phyloP scores from a whole-genome alignment of 495 filamentous ascomycete species.

The Physcia stellaris region DNA sequence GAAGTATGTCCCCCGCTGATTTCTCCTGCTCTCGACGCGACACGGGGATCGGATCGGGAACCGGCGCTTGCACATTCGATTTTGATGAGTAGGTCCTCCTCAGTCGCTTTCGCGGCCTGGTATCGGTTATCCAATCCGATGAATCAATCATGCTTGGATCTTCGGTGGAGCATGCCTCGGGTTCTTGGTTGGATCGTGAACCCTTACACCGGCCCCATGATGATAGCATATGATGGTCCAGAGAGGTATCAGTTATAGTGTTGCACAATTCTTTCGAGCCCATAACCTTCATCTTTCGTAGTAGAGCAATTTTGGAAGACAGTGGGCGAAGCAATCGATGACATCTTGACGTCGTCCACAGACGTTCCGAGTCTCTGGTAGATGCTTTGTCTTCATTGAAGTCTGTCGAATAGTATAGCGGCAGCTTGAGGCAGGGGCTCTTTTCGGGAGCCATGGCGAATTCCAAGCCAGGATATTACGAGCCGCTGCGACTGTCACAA shows the following conservation, averaged over 20 bases:
- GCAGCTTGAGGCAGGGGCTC: too few relatives aligned
- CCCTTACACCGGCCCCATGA: background rate
- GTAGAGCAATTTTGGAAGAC: conserved; percentile 34
- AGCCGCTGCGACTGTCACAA: too few relatives aligned
- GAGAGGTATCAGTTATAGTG: background rate
- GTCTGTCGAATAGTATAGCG: too few relatives aligned
- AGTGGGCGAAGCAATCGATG: conserved; percentile 41
- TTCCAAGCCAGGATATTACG: too few relatives aligned
- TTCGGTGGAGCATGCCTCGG: background rate
- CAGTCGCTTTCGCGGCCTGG: conserved; percentile 16
- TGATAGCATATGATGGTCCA: background rate
- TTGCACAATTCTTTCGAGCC: background rate
- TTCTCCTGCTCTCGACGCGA: too few relatives aligned
- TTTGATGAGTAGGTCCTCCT: conserved; percentile 22
- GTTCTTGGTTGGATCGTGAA: background rate
- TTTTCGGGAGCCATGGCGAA: too few relatives aligned
- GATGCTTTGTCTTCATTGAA: too few relatives aligned
- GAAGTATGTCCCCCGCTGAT: too few relatives aligned
- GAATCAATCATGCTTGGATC: conserved; percentile 6
- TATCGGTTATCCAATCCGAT: conserved; percentile 17
- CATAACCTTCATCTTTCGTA: conserved; percentile 25
- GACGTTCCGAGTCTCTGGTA: too few relatives aligned
- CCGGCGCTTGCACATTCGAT: background rate
- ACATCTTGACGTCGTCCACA: conserved; percentile 44
- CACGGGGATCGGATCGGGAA: too few relatives aligned